These are phyloP conservation scores for Colletotrichum sp. DNA, from an alignment of 2,329 filamentous ascomycete species.

Conservation along the genomic window DNA sequence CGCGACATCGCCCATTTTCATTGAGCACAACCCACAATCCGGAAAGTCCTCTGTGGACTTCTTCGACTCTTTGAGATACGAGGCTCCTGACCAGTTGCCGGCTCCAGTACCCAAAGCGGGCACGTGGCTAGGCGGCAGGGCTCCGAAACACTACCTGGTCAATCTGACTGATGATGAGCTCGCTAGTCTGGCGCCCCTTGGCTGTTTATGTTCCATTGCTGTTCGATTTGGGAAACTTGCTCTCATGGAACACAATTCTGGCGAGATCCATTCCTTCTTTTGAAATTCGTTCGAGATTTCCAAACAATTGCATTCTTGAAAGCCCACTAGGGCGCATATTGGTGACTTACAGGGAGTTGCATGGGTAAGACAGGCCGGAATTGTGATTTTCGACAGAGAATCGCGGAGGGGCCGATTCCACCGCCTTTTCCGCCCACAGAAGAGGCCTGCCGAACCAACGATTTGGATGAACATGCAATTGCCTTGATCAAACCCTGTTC, in stretches of 20 bases:
- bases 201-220: neutral
- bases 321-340: neutral
- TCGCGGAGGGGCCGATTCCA: neutral
- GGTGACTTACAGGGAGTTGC: neutral
- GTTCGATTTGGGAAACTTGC: neutral
- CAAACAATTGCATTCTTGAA: neutral
- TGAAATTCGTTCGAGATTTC: neutral
- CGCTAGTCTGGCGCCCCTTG: neutral
- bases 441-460: neutral
- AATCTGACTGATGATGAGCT: neutral
- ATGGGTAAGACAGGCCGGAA: neutral
- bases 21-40: neutral
- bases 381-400: neutral
- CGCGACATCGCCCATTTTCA: neutral
- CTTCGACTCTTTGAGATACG: neutral
- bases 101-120: neutral
- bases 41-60: neutral
- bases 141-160: neutral
- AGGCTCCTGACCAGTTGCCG: neutral
- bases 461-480: neutral
- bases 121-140: slow-evolving; percentile 1
- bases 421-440: neutral
- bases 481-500: neutral
- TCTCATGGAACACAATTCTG: neutral
- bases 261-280: neutral